Evolutionary conservation across 768 basidiomycete species (phyloP).

Genomic region (Boletus pseudo-olivaceus): DNA sequence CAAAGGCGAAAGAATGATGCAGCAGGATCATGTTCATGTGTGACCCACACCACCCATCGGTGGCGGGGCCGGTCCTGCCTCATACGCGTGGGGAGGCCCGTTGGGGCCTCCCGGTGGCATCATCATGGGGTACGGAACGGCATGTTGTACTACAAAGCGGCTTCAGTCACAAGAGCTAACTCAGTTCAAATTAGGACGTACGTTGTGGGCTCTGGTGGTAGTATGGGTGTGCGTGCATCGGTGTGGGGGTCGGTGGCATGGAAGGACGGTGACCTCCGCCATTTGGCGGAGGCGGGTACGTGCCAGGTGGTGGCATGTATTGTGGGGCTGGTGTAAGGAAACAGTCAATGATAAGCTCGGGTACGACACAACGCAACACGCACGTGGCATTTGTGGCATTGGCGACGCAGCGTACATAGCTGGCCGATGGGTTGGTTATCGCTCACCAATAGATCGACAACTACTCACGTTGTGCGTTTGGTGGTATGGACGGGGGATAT

Average conservation of each 20-base stretch:
- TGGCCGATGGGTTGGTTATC: slow-evolving; percentile 24
- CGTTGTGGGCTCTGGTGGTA: slow-evolving; percentile 89
- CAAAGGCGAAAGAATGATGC: slow-evolving; percentile 7
- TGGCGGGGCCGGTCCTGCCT: slow-evolving; percentile 65
- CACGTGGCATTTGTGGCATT: slow-evolving; percentile 89
- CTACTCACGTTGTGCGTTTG: slow-evolving; percentile 54
- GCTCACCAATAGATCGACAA: not conserved
- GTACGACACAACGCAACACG: slow-evolving; percentile 28
- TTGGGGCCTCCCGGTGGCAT: slow-evolving; percentile 66
- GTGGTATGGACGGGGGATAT: slow-evolving; percentile 76
- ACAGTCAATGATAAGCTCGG: slow-evolving; percentile 1
- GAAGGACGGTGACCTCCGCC: slow-evolving; percentile 77
- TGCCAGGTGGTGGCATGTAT: slow-evolving; percentile 78
- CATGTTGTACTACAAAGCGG: slow-evolving; percentile 67
- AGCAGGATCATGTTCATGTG: slow-evolving; percentile 38
- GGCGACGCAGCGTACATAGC: slow-evolving; percentile 80
- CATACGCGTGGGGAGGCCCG: slow-evolving; percentile 70
- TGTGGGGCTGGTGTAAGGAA: slow-evolving; percentile 48
- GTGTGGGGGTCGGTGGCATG: slow-evolving; percentile 90
- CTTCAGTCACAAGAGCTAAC: slow-evolving; percentile 26
- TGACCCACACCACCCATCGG: slow-evolving; percentile 72
- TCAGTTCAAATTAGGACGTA: slow-evolving; percentile 36
- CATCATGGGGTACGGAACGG: slow-evolving; percentile 90
- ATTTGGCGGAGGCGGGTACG: slow-evolving; percentile 76
- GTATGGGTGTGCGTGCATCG: slow-evolving; percentile 80